Evolutionary conservation across 305 asterid species (phyloP).

Genomic region (Fraxinus platypoda): DNA sequence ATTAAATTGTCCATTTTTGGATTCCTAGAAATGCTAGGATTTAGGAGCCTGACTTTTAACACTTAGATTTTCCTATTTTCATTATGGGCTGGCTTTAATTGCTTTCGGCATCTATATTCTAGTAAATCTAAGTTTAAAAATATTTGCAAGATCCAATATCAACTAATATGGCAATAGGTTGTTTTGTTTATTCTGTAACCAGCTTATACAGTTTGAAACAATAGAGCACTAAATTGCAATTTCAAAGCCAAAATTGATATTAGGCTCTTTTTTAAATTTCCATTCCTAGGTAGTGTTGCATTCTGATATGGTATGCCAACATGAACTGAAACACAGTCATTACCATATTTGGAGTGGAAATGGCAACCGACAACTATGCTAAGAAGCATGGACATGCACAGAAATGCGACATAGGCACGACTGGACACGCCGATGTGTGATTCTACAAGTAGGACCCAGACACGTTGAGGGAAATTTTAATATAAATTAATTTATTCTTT

Average conservation of each 20-base stretch:
- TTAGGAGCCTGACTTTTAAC: background rate
- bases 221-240: background rate
- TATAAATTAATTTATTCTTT: background rate
- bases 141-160: background rate
- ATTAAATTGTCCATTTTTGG: background rate
- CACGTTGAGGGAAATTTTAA: background rate
- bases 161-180: background rate
- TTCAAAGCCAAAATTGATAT: background rate
- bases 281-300: background rate
- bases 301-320: constrained; percentile 4
- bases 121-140: background rate
- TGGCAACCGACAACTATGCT: background rate
- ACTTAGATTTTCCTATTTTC: background rate
- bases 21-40: background rate
- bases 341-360: background rate
- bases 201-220: background rate
- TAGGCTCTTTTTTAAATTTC: background rate
- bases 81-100: background rate
- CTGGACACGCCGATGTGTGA: background rate
- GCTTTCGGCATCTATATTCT: background rate
- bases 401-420: background rate
- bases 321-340: background rate
- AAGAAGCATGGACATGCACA: background rate
- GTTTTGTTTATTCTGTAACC: background rate
- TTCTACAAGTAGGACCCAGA: background rate